Base-by-base conservation (phyloP, 2,329 filamentous ascomycete genomes). In the Aureobasidium sp. region DNA sequence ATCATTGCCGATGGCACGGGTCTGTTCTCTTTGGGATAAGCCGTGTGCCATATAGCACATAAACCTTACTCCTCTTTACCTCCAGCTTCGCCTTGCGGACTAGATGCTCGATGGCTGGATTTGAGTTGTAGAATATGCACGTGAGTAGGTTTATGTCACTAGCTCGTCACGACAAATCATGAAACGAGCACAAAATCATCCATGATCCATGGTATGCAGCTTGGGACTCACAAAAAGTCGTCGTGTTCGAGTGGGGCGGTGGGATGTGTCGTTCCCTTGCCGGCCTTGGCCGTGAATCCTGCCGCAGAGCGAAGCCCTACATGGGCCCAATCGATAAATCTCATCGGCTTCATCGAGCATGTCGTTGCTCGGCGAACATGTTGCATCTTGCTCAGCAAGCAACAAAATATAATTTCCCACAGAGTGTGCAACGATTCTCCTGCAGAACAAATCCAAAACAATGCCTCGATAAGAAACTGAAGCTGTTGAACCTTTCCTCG, bases 1-100 rank as follows among this genome's bases (percentile, higher is more conserved):
- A 60, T 60, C 57, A 60, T 43, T 51, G 46, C 44, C 37, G 57
- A 57, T 24, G 46, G 24, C 36, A 47, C 57, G 46, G 46, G 15
- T 51, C 20, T 41, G 10, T 43, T 59, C 32, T 26, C 29, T 41
- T 41, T 29, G 10, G 44, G 57, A 9, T 27, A 60, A 50, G 34
- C 20, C 57, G 43, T 29, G 55, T 27, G 34, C 6, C 9, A 17
- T 32, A 34, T 9, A 34, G 32, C 32, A 34, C 32, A 9, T 32
- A 59, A 59, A 59, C 55, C 36, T 34, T 59, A 59, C 43, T 39
- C 15, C 20, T 17, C 51, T 51, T 51, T 51, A 55, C 32, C 51
- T 43, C 37, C 24, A 43, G 51, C 51, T 29, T 26, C 36, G 51
- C 51, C 51, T 29, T 13, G 34, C 50, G 15, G 43, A n/a, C 36